These are phyloP conservation scores for Albugo candida DNA, from an alignment of 352 stramenopile genomes.

Conservation along the genomic window DNA sequence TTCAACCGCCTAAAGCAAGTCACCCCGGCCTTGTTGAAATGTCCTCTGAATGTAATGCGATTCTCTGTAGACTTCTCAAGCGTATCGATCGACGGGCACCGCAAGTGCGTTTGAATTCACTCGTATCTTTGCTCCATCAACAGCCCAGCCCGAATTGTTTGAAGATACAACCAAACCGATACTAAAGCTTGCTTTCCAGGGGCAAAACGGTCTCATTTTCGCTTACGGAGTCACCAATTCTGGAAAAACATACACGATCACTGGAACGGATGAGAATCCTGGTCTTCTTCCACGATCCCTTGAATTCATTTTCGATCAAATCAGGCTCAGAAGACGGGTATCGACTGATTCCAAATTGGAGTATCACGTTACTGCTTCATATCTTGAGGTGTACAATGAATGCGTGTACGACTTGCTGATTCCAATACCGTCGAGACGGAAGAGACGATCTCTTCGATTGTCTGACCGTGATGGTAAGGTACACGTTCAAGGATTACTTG, in stretches of 20 bases:
- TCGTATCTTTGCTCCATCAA: conserved; percentile 59
- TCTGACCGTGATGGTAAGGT: conserved; percentile 78
- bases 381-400: conserved; percentile 98
- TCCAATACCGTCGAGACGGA: conserved; percentile 13
- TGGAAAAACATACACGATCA: conserved; percentile 97
- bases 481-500: conserved; percentile 63
- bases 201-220: conserved; percentile 84
- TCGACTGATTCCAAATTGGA: conserved; percentile 10
- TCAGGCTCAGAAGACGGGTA: conserved; percentile 12
- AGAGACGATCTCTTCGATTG: conserved; percentile 37
- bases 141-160: conserved; percentile 84
- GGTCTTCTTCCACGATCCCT: conserved; percentile 75
- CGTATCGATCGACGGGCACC: conserved; percentile 51
- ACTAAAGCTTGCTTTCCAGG: conserved; percentile 77
- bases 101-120: conserved; percentile 68
- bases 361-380: conserved; percentile 72
- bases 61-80: conserved; percentile 51
- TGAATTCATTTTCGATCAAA: conserved; percentile 37
- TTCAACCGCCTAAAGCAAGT: conserved; percentile 28
- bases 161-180: conserved; percentile 76
- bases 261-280: conserved; percentile 46
- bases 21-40: no score
- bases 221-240: conserved; percentile 97
- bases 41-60: conserved; percentile 14
- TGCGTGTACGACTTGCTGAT: conserved; percentile 92